Percentiles rank a stretch among this genome's conserved stretches.
Evolutionary conservation across 441 rosid genomes (phyloP).

Genomic region (Erysimum cheiri): DNA sequence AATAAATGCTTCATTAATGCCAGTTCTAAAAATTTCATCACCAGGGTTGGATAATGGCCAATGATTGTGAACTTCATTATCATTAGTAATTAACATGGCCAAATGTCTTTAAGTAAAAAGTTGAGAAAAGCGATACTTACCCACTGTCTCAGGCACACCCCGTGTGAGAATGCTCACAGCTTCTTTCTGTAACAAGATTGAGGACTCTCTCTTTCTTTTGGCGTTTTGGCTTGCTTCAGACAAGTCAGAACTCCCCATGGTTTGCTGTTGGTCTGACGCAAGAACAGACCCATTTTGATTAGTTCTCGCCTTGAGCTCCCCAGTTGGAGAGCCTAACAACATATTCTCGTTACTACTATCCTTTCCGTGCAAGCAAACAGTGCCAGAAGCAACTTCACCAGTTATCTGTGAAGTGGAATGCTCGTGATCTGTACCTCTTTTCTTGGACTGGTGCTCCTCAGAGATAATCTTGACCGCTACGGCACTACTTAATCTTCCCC

Average conservation of each 20-base stretch:
- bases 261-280: constrained; percentile 47
- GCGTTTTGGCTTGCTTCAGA: constrained; percentile 44
- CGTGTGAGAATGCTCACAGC: constrained; percentile 47
- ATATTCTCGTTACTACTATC: constrained; percentile 39
- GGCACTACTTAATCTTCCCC: constrained; percentile 42
- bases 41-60: background rate
- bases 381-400: constrained; percentile 26
- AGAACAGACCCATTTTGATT: constrained; percentile 56
- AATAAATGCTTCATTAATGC: constrained; percentile 6
- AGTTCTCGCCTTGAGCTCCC: constrained; percentile 50
- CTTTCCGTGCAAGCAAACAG: constrained; percentile 44
- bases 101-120: constrained; percentile 3
- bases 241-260: constrained; percentile 34
- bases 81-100: constrained; percentile 7
- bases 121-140: constrained; percentile 52
- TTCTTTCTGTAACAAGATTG: constrained; percentile 46
- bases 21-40: constrained; percentile 9
- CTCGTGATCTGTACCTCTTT: constrained; percentile 46
- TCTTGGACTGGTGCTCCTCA: constrained; percentile 48
- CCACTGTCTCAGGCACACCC: constrained; percentile 62
- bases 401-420: constrained; percentile 62
- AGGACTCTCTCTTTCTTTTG: constrained; percentile 44
- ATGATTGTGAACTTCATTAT: background rate
- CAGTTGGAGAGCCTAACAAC: constrained; percentile 35
- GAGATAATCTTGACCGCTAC: constrained; percentile 36